Conservation (phyloP, 1,284 basidiomycete species). For the Paramarasmius palmivorus region DNA sequence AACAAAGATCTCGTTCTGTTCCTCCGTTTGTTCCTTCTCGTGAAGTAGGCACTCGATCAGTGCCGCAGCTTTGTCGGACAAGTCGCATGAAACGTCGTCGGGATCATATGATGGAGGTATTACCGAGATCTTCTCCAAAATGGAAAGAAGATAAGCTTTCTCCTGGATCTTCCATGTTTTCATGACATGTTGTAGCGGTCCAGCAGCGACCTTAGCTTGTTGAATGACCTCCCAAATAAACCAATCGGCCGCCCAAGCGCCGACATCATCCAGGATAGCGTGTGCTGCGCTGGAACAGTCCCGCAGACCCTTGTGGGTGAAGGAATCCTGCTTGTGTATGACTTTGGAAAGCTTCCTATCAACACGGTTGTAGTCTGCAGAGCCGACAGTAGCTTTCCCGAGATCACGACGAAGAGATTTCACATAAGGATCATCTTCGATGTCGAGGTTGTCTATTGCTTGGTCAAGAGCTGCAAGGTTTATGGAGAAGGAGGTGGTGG, state of each 20-base stretch:
- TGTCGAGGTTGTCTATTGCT: slow-evolving; percentile 49
- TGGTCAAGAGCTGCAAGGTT: slow-evolving; percentile 51
- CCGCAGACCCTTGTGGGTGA: slow-evolving; percentile 63
- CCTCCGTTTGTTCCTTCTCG: slow-evolving; percentile 56
- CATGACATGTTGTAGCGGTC: slow-evolving; percentile 48
- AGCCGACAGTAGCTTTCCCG: slow-evolving; percentile 30
- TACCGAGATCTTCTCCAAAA: slow-evolving; percentile 44
- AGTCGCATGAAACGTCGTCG: slow-evolving; percentile 47
- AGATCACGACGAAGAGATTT: slow-evolving; percentile 49
- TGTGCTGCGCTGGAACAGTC: slow-evolving; percentile 57
- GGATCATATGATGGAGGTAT: slow-evolving; percentile 47
- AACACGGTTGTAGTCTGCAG: slow-evolving; percentile 45
- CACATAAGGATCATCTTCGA: slow-evolving; percentile 67
- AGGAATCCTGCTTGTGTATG: slow-evolving; percentile 55
- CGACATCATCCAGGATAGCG: slow-evolving; percentile 61
- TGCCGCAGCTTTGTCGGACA: slow-evolving; percentile 56
- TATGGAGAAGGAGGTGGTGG: slow-evolving; percentile 41
- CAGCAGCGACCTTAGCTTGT: slow-evolving; percentile 45
- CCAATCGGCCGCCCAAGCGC: slow-evolving; percentile 77
- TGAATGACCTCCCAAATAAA: slow-evolving; percentile 61
- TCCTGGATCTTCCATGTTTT: slow-evolving; percentile 55
- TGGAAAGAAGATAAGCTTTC: slow-evolving; percentile 56
- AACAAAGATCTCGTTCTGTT: slow-evolving; percentile 57
- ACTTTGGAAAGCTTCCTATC: slow-evolving; percentile 68
- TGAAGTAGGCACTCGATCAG: slow-evolving; percentile 55